phyloP scores from a whole-genome alignment of 768 basidiomycete genomes.

The Mycena alexandri region DNA sequence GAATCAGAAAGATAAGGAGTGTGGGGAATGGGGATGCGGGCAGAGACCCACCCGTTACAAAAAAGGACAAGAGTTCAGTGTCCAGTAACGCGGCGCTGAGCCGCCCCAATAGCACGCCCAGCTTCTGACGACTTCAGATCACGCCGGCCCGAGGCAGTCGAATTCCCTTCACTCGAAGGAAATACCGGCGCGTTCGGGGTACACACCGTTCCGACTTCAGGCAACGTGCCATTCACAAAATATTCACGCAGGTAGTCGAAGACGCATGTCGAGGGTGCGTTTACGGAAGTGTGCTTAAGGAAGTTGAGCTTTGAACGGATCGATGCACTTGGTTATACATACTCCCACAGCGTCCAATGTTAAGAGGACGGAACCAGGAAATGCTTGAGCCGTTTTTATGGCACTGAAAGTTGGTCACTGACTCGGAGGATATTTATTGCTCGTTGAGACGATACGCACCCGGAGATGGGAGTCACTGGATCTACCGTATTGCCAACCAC shows the following conservation, averaged over 20 bases:
- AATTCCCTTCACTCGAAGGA: too few species aligned
- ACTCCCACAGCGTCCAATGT: neutral
- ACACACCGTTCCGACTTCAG: conserved; percentile 13
- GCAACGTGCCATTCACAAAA: conserved; percentile 15
- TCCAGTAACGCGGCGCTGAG: too few species aligned
- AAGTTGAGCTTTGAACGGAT: too few species aligned
- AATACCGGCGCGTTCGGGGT: neutral
- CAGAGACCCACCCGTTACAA: too few species aligned
- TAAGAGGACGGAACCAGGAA: neutral
- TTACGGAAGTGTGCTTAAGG: conserved; percentile 7
- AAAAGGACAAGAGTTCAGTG: neutral
- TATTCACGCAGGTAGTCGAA: conserved; percentile 10
- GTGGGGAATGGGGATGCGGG: too few species aligned
- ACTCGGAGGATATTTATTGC: neutral
- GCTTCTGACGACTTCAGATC: too few species aligned
- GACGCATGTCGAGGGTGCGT: conserved; percentile 6
- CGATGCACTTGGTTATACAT: neutral
- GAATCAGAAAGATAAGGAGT: too few species aligned
- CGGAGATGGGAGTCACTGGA: conserved; percentile 26
- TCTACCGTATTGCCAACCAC: conserved; percentile 42
- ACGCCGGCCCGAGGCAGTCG: too few species aligned
- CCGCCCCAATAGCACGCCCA: too few species aligned
- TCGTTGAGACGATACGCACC: conserved; percentile 8
- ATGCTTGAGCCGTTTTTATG: neutral
- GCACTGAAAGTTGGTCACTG: neutral